phyloP scores from a whole-genome alignment of 2,329 filamentous ascomycete species.

The Xylariales sp. region DNA sequence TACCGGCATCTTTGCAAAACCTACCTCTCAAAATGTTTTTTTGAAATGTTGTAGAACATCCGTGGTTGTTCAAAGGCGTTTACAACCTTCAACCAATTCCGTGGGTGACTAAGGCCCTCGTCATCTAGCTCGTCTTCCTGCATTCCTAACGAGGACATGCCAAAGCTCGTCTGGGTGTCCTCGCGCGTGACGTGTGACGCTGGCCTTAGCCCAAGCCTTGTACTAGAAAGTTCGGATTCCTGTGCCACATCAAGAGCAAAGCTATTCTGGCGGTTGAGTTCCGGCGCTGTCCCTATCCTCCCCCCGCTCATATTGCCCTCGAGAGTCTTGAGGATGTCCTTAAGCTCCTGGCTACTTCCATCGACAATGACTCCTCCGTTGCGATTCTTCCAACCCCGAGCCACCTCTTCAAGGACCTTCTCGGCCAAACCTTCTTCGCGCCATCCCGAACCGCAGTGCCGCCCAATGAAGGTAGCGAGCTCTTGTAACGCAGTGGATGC shows the following conservation, averaged over 20 bases:
- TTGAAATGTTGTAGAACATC: constrained; percentile 78
- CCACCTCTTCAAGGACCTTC: constrained; percentile 89
- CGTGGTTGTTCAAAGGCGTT: constrained; percentile 88
- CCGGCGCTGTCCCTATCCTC: constrained; percentile 67
- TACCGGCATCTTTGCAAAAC: constrained; percentile 41
- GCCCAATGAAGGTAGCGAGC: constrained; percentile 88
- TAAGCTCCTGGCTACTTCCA: constrained; percentile 79
- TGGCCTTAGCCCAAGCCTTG: constrained; percentile 66
- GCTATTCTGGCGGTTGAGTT: constrained; percentile 72
- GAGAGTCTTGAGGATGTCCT: constrained; percentile 82
- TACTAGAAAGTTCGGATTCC: constrained; percentile 64
- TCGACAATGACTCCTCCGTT: constrained; percentile 93
- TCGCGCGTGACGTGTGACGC: constrained; percentile 61
- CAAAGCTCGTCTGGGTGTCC: constrained; percentile 75
- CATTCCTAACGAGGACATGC: constrained; percentile 64
- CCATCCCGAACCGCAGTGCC: constrained; percentile 96
- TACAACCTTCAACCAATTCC: constrained; percentile 86
- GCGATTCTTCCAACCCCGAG: constrained; percentile 89
- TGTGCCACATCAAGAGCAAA: constrained; percentile 68
- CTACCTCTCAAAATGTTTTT: constrained; percentile 90
- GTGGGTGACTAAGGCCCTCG: constrained; percentile 72
- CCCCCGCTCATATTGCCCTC: constrained; percentile 93
- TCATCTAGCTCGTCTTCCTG: constrained; percentile 69
- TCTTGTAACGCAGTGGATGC: constrained; percentile 87
- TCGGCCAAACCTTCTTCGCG: constrained; percentile 94